phyloP scores from a whole-genome alignment of 2,329 filamentous ascomycete genomes.

The Fusarium anguioides region DNA sequence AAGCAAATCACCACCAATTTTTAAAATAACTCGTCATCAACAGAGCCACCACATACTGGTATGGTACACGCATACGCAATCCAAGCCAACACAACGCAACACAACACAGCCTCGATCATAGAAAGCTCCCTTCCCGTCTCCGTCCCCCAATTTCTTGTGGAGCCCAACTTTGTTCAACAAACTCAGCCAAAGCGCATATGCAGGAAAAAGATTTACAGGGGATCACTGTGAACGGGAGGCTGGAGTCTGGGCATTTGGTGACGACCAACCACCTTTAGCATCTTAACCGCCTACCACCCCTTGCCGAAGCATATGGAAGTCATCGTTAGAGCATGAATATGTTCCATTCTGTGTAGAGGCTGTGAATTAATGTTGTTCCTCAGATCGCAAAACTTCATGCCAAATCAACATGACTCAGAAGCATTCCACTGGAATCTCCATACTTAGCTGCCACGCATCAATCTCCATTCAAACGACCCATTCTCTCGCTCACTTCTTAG shows the following conservation, averaged over 20 bases:
- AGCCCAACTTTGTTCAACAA: constrained; percentile 17
- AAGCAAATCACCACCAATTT: constrained; percentile 1
- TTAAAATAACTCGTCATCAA: neutral
- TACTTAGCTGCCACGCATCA: constrained; percentile 30
- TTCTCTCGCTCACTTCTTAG: constrained; percentile 21
- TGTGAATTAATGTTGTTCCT: neutral
- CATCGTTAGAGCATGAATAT: constrained; percentile 5
- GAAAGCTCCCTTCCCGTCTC: constrained; percentile 21
- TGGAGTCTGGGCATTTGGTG: constrained; percentile 19
- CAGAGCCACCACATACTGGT: constrained; percentile 11
- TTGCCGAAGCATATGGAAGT: constrained; percentile 14
- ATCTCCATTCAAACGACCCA: constrained; percentile 21
- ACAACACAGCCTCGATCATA: constrained; percentile 25
- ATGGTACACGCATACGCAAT: constrained; percentile 19
- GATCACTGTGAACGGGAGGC: constrained; percentile 4
- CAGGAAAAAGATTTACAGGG: constrained; percentile 27
- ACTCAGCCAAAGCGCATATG: constrained; percentile 12
- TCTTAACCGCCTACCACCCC: constrained; percentile 31
- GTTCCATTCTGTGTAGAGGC: neutral
- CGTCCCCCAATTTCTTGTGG: constrained; percentile 17
- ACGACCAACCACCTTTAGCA: constrained; percentile 33
- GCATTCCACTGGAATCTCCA: neutral
- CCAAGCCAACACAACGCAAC: neutral
- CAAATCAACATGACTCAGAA: constrained; percentile 23
- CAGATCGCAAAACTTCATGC: neutral